phyloP scores from a whole-genome alignment of 1,284 basidiomycete genomes.

The Papiliotrema terrestris region DNA sequence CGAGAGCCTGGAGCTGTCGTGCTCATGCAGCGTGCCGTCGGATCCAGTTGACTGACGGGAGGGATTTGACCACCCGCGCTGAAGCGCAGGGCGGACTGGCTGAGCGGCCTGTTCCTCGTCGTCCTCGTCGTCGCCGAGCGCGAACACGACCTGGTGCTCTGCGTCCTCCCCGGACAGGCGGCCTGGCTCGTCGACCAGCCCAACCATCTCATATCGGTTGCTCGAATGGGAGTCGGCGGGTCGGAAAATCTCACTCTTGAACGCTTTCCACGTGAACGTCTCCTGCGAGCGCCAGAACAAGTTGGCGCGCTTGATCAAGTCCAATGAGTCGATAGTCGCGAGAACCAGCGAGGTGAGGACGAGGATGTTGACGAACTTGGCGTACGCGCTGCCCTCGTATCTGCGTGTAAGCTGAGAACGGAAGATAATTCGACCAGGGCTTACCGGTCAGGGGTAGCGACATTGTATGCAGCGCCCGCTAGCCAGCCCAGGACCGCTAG shows the following conservation, averaged over 20 bases:
- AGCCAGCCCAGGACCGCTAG: conserved; percentile 38
- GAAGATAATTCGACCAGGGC: too few species aligned
- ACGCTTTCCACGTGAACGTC: conserved; percentile 23
- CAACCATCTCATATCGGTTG: conserved; percentile 38
- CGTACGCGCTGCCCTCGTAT: conserved; percentile 41
- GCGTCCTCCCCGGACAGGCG: conserved; percentile 5
- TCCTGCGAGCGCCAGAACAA: conserved; percentile 21
- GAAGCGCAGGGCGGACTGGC: conserved; percentile 11
- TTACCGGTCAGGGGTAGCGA: conserved; percentile 36
- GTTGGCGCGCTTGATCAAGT: conserved; percentile 28
- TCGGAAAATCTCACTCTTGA: conserved; percentile 22
- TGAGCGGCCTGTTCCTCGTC: conserved; percentile 15
- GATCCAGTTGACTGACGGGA: conserved; percentile 54
- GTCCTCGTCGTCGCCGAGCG: conserved; percentile 25
- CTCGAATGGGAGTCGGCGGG: not conserved
- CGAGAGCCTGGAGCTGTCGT: conserved; percentile 48
- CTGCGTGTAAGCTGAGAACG: conserved; percentile 17
- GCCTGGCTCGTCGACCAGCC: conserved; percentile 18
- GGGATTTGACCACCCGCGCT: conserved; percentile 44
- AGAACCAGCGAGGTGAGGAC: conserved; percentile 34
- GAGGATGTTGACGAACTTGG: conserved; percentile 29
- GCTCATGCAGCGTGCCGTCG: conserved; percentile 66
- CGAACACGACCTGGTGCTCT: conserved; percentile 18
- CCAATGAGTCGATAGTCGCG: conserved; percentile 32
- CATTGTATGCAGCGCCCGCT: conserved; percentile 35